Evolutionary conservation across 1,284 basidiomycete species (phyloP), one percentile per base, ranked within the genome.

Genomic region (Moesziomyces sp.): DNA sequence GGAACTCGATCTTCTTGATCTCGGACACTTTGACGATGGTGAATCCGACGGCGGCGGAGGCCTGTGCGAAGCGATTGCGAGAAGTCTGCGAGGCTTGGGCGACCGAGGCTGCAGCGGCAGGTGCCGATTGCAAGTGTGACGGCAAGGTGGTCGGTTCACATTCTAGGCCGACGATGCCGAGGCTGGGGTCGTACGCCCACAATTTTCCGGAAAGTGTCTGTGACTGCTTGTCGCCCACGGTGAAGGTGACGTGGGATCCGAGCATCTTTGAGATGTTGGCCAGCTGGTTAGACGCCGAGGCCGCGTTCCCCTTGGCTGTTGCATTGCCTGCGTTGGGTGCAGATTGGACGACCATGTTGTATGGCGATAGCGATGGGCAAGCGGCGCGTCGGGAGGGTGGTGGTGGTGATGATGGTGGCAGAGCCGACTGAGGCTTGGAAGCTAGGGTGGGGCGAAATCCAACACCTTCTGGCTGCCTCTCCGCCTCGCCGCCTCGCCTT

Each of bases 171-270:
- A 81, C 65, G 21, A 78, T 40, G 35, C 76, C 78, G 26, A 76
- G 59, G 6, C 46, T 57, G n/a, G 74, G 66, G 35, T 83, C 82
- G 45, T 78, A 81, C 6, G 81, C 76, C 78, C 77, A 83, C 11
- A 83, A 69, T 26, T 76, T 77, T 26, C 82, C 82, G 8, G 68
- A 64, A 3, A 77, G n/a, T 0, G 55, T 61, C 7, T 68, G 62
- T 10, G 60, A 24, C 40, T 58, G 59, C 38, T 61, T 68, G 28
- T 68, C 65, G 55, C 73, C 73, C 43, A 75, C 56, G 10, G 70
- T 73, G 45, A 73, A 45, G 19, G 50, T 68, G 46, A 73, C 57
- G 28, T 53, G 38, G 28, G 59, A 62, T 48, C 70, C 70, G 35
- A 73, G 70, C 44, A 73, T 47, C 42, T 63, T 63, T 42, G 65